phyloP scores from a whole-genome alignment of 2,329 filamentous ascomycete species.

The Samsoniella hepiali region DNA sequence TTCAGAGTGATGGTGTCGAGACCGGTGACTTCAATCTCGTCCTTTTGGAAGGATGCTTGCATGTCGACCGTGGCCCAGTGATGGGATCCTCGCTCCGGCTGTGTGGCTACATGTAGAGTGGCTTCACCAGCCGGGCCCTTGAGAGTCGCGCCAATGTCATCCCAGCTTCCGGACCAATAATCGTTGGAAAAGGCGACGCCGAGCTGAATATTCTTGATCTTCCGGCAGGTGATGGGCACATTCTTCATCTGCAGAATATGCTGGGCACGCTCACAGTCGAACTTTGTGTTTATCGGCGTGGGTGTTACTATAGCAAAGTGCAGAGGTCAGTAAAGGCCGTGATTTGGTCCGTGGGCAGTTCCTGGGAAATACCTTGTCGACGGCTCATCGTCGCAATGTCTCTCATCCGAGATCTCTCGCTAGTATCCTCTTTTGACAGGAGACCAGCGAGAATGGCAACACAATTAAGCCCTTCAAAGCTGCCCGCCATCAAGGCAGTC shows the following conservation, averaged over 20 bases:
- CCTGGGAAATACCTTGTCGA: no score
- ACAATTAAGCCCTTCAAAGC: no score
- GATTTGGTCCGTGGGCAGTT: not conserved
- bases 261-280: not conserved
- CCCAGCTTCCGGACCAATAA: not conserved
- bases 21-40: not conserved
- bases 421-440: not conserved
- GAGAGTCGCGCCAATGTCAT: not conserved
- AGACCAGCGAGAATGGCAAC: not conserved
- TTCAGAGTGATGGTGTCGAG: not conserved
- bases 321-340: not conserved
- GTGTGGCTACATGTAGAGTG: not conserved
- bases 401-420: no score
- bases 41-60: not conserved
- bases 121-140: not conserved
- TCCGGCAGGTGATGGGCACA: not conserved
- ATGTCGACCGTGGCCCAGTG: not conserved
- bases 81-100: not conserved
- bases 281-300: not conserved
- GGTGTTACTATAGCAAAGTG: not conserved
- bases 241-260: not conserved
- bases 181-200: not conserved
- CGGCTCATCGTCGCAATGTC: no score
- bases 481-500: no score
- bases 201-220: constrained; percentile 1